A percentile compares a stretch with the other conserved stretches of the same genome.
phyloP scores from a whole-genome alignment of 1,284 basidiomycete genomes.

The Hemileia vastatrix region DNA sequence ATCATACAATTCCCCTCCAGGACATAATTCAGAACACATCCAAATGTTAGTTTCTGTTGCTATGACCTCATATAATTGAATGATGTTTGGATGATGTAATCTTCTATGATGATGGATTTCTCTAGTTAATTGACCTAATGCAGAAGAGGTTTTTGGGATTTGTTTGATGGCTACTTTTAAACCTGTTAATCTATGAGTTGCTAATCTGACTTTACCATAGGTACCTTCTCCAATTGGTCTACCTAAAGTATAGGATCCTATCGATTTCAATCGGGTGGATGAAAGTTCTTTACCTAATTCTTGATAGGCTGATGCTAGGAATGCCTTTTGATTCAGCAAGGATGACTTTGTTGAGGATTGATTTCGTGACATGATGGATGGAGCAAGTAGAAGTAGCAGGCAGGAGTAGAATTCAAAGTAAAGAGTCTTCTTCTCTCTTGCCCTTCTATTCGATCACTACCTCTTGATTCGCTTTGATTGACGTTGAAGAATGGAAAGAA shows the following conservation, averaged over 20 bases:
- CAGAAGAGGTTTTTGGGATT: conserved; percentile 84
- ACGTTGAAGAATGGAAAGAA: too few relatives aligned
- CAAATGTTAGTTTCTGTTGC: conserved; percentile 90
- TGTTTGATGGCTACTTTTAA: conserved; percentile 90
- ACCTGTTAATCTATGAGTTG: conserved; percentile 73
- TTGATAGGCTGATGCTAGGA: conserved; percentile 90
- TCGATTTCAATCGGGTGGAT: conserved; percentile 73
- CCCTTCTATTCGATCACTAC: too few relatives aligned
- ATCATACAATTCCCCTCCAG: conserved; percentile 59
- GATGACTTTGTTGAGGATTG: too few relatives aligned
- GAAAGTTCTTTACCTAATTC: conserved; percentile 89
- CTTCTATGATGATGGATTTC: conserved; percentile 97
- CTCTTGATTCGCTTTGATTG: too few relatives aligned
- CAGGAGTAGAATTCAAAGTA: too few relatives aligned
- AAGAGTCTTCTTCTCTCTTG: too few relatives aligned
- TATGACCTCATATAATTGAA: conserved; percentile 93
- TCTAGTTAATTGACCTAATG: conserved; percentile 62
- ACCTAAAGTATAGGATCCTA: conserved; percentile 91
- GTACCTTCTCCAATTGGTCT: conserved; percentile 93
- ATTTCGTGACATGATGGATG: too few relatives aligned
- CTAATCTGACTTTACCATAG: conserved; percentile 85
- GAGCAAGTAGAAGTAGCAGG: too few relatives aligned
- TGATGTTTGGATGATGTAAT: conserved; percentile 86
- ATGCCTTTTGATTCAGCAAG: too few relatives aligned
- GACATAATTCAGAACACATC: conserved; percentile 94